phyloP scores from a whole-genome alignment of 345 rosid genomes.

The Ailanthus altissimus region DNA sequence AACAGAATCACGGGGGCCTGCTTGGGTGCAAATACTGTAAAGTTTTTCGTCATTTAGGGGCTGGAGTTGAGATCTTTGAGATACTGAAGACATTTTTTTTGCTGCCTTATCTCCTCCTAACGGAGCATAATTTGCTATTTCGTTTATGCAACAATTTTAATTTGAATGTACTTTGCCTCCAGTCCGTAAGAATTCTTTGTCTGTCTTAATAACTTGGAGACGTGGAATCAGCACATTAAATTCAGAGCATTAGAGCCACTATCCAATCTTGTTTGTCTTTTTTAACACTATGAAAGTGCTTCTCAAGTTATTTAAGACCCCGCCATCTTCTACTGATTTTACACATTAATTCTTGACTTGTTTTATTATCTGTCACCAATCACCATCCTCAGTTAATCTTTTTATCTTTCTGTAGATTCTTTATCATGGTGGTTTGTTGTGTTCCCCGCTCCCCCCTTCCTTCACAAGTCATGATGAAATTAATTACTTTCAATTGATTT shows the following conservation, averaged over 20 bases:
- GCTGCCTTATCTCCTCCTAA: not conserved
- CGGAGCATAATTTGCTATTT: not conserved
- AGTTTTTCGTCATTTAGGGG: slow-evolving; percentile 46
- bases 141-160: not conserved
- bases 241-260: too few relatives aligned
- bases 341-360: too few relatives aligned
- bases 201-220: too few relatives aligned
- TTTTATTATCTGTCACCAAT: too few relatives aligned
- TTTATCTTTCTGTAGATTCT: not conserved
- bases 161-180: too few relatives aligned
- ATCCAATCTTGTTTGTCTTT: too few relatives aligned
- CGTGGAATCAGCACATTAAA: too few relatives aligned
- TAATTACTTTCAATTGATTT: too few relatives aligned
- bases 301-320: not conserved
- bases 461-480: not conserved
- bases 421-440: not conserved
- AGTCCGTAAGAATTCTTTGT: too few relatives aligned
- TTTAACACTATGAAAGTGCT: not conserved
- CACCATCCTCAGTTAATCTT: not conserved
- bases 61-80: slow-evolving; percentile 31
- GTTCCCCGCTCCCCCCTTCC: not conserved
- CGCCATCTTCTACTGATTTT: not conserved
- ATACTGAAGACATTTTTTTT: slow-evolving; percentile 1
- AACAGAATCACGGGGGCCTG: slow-evolving; percentile 58
- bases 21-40: slow-evolving; percentile 59